Percentiles rank a stretch among this genome's conserved stretches.
These are phyloP conservation scores for Linnemannia elongata DNA, from an alignment of 192 early-diverging fungal species.

Conservation along the genomic window DNA sequence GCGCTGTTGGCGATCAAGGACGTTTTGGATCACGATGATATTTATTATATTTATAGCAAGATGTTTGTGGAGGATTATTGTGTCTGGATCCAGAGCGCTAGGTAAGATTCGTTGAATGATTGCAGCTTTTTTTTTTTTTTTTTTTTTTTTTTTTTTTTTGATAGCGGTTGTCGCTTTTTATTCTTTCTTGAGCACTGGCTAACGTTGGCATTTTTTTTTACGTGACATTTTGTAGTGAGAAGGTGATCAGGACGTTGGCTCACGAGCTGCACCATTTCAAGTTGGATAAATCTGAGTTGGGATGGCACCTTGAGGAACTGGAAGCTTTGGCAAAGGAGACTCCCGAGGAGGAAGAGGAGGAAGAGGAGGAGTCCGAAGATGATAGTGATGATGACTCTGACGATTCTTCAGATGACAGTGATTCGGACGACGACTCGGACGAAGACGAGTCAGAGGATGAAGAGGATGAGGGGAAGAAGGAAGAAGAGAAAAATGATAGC, in stretches of 20 bases:
- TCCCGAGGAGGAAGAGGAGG: slow-evolving; percentile 52
- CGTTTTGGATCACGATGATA: slow-evolving; percentile 88
- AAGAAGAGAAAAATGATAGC: background rate
- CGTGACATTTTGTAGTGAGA: slow-evolving; percentile 67
- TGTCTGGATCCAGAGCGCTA: slow-evolving; percentile 90
- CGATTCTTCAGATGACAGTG: slow-evolving; percentile 1
- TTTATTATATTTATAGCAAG: slow-evolving; percentile 89
- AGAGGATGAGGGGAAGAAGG: background rate
- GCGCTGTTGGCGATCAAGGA: slow-evolving; percentile 82
- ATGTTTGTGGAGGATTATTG: slow-evolving; percentile 96
- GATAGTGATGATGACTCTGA: slow-evolving; percentile 14
- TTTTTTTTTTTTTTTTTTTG: slow-evolving; percentile 12
- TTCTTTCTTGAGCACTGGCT: background rate
- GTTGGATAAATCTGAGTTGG: slow-evolving; percentile 76
- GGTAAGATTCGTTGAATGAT: slow-evolving; percentile 66
- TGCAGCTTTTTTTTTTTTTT: slow-evolving; percentile 5
- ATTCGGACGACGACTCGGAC: slow-evolving; percentile 19
- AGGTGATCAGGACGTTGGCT: slow-evolving; percentile 80
- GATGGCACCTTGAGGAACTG: slow-evolving; percentile 85
- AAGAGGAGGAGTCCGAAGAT: slow-evolving; percentile 10
- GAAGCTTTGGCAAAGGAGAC: slow-evolving; percentile 77
- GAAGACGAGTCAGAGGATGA: background rate
- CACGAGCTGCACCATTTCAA: slow-evolving; percentile 82
- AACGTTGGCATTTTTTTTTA: background rate
- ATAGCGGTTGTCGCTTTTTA: background rate